Evolutionary conservation across 257 asterid genomes (phyloP), one percentile per base, ranked within the genome.

Genomic region (Fraxinus americana): DNA sequence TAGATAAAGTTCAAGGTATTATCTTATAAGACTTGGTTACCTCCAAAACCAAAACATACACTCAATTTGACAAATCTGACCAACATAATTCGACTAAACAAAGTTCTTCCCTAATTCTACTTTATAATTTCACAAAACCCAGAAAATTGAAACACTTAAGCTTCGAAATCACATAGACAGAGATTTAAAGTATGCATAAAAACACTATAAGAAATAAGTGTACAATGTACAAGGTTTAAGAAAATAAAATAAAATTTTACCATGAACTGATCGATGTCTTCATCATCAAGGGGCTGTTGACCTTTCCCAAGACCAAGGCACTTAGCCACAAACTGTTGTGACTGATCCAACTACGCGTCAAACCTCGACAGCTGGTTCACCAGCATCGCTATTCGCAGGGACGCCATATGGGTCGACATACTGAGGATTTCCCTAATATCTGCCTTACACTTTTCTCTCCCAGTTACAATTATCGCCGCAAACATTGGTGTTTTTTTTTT

Each of bases 231-330:
- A 39, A 48, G 69, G 67, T 30, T 0, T 1, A 50, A 52, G 12
- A 27, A 25, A 70, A 65, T 29, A 29, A 25, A 52, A 34, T 6
- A 1, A 73, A 61, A 12, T 1, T 1, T 63, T 87, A 94, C 99
- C 99, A 94, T 92, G 90, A 94, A 94, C 77, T 91, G 90, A 87
- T 94, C 98, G 77, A 94, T 98, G 89, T 92, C 97, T 72, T 91
- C 90, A 75, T 92, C 91, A 65, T 91, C 95, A 34, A 88, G 87
- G 8, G 87, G 88, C 8, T 81, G 94, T n/a, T 87, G 94, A 70
- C 86, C 86, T 2, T 88, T 89, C 0, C 86, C 96, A 19, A 90
- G 91, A 29, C 90, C 87, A 13, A 98, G 90, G 54, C 92, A 94
- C 81, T 92, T 94, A n/a, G 96, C 92, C 19, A 91, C 97, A 5